Percentiles rank a stretch among this genome's conserved stretches.
Conservation (phyloP, 2,329 filamentous ascomycete species). For the Xylariaceae sp. region DNA sequence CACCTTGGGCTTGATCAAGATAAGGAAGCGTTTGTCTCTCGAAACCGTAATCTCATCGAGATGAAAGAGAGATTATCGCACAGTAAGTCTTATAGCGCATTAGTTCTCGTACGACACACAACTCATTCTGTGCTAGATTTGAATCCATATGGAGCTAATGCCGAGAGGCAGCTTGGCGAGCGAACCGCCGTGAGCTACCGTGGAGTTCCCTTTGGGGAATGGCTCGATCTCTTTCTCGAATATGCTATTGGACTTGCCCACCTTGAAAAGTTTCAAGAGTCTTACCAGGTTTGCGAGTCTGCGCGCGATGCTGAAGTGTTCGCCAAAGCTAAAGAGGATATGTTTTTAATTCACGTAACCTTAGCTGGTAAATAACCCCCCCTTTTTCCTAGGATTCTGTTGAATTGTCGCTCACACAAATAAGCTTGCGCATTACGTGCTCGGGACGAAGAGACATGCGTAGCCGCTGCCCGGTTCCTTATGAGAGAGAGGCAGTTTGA, state of each 20-base stretch:
- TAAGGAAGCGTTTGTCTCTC: constrained; percentile 36
- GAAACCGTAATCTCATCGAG: constrained; percentile 54
- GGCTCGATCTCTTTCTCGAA: constrained; percentile 89
- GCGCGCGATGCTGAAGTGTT: constrained; percentile 84
- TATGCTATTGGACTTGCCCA: constrained; percentile 80
- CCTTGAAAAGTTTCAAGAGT: constrained; percentile 68
- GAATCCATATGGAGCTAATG: constrained; percentile 42
- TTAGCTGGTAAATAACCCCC: constrained; percentile 68
- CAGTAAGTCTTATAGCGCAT: constrained; percentile 47
- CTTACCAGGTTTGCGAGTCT: constrained; percentile 80
- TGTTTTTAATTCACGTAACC: constrained; percentile 75
- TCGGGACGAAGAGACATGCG: constrained; percentile 77
- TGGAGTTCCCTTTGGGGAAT: constrained; percentile 79
- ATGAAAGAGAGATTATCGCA: constrained; percentile 63
- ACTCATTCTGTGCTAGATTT: constrained; percentile 38
- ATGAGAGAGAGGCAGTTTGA: constrained; percentile 82
- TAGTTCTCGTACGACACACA: not conserved
- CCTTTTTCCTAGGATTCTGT: not conserved
- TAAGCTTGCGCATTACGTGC: constrained; percentile 80
- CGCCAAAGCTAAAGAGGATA: constrained; percentile 69
- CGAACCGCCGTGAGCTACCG: constrained; percentile 54
- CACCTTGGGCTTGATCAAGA: constrained; percentile 57
- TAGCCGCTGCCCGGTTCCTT: constrained; percentile 78
- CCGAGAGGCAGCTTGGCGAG: constrained; percentile 38
- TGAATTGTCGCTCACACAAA: constrained; percentile 25